Base-by-base conservation (phyloP, 805 yeast species). In the Blastobotrys peoriensis region DNA sequence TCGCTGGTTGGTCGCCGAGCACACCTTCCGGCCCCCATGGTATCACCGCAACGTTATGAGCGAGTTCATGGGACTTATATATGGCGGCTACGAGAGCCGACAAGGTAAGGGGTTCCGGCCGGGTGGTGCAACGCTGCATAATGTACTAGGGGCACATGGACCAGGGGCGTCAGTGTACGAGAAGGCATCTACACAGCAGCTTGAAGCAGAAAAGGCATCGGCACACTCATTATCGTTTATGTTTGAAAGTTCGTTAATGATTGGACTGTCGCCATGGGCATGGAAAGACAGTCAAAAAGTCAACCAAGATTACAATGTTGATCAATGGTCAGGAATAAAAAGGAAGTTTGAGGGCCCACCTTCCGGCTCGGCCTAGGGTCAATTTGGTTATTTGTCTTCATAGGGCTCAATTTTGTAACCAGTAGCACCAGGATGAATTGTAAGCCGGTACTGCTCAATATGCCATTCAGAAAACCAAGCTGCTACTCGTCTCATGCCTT, bases 381-480 rank as follows among this genome's bases (percentile, higher is more conserved):
- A 33, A 33, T 33, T 33, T 8, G 9, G 17, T 8, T 25, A 25
- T 9, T 25, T 25, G 30, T n/a, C 8, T 13, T 8, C 17, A 33
- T 33, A 33, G 17, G 8, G 10, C 13, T 25, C 36, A 16, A 33
- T 33, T 33, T 33, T 15, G 8, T 18, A 16, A 8, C 23, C 19
- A 16, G 37, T 33, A 17, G 55, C 55, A 5, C 48, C 50, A 2
- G 35, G 34, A 6, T 35, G 25, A 1, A 58, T 46, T 8, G 38
- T 35, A 40, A 63, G 44, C 36, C 47, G 46, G 46, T 62, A 66
- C 47, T 66, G 64, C 46, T 66, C 70, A 15, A 67, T 65, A 33
- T 56, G 47, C 71, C 71, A 67, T 36, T 57, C 50, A 40, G 55
- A 44, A 49, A 53, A 67, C 71, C 70, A 66, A 13, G 53, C 56